Percentiles rank a stretch among this genome's conserved stretches.
These are phyloP conservation scores for Yamadazyma phyllophila DNA, from an alignment of 805 yeast species.

Conservation along the genomic window DNA sequence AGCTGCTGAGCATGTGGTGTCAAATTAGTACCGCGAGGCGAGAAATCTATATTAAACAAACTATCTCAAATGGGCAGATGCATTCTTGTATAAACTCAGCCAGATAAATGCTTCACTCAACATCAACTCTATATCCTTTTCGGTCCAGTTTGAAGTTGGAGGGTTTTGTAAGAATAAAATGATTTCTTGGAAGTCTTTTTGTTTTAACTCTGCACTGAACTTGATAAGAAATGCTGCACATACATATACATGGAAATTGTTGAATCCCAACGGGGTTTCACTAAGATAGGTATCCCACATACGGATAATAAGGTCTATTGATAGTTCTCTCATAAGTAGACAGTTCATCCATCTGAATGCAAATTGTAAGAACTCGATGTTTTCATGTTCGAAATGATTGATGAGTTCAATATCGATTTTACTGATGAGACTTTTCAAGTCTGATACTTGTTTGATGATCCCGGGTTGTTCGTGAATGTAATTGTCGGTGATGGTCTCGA, in stretches of 20 bases:
- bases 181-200: constrained; percentile 92
- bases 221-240: constrained; percentile 94
- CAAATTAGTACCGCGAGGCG: no score
- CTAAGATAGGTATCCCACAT: constrained; percentile 97
- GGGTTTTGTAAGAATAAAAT: constrained; percentile 87
- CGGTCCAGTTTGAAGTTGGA: constrained; percentile 84
- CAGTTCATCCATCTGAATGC: constrained; percentile 99
- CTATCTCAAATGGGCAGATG: constrained; percentile 68
- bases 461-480: constrained; percentile 99
- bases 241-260: constrained; percentile 91
- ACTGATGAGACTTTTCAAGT: constrained; percentile 69
- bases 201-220: constrained; percentile 74
- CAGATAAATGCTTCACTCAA: constrained; percentile 95
- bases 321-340: constrained; percentile 88
- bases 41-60: not conserved
- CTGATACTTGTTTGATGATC: constrained; percentile 84
- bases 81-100: constrained; percentile 90
- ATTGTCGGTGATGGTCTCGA: constrained; percentile 95
- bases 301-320: constrained; percentile 72
- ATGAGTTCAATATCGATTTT: constrained; percentile 76
- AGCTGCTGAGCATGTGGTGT: no score
- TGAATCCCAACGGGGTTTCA: constrained; percentile 75
- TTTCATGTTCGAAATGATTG: constrained; percentile 73
- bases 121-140: constrained; percentile 85
- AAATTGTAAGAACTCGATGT: constrained; percentile 92